Conservation (phyloP, 306 rosid genomes). For the Ormosia semicastrata region DNA sequence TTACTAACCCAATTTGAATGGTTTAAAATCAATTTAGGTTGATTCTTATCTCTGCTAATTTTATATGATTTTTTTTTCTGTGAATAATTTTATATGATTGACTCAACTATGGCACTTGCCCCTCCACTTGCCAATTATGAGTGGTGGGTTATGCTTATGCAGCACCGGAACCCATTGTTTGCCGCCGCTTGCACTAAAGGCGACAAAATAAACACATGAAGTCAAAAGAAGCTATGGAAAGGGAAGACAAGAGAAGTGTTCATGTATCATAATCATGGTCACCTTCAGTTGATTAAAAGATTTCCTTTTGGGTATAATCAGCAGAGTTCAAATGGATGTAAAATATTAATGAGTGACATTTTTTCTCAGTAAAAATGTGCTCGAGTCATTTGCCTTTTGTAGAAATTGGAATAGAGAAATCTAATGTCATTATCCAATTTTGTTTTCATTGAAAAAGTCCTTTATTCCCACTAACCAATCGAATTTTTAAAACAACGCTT, state of each 20-base stretch:
- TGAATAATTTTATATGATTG: too few relatives aligned
- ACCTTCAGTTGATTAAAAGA: background rate
- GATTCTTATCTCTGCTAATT: background rate
- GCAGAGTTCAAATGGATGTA: too few relatives aligned
- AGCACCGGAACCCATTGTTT: background rate
- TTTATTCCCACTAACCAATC: constrained; percentile 2
- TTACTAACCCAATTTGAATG: too few relatives aligned
- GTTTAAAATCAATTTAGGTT: background rate
- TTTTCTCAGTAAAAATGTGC: too few relatives aligned
- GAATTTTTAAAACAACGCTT: background rate
- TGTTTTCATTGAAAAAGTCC: background rate
- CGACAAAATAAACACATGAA: background rate
- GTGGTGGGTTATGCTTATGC: background rate
- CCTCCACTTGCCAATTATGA: background rate
- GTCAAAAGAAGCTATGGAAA: background rate
- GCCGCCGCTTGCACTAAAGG: background rate
- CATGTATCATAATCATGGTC: background rate
- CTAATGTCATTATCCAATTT: constrained; percentile 1
- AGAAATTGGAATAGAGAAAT: background rate
- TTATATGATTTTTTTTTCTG: too few relatives aligned
- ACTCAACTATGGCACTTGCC: background rate
- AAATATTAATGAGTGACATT: too few relatives aligned
- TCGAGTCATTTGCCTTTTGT: too few relatives aligned
- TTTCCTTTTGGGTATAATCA: background rate
- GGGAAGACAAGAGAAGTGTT: background rate